Evolutionary conservation across 768 basidiomycete species (phyloP), one percentile per base, ranked within the genome.

Genomic region (Tylopilus vinaceipallidus): DNA sequence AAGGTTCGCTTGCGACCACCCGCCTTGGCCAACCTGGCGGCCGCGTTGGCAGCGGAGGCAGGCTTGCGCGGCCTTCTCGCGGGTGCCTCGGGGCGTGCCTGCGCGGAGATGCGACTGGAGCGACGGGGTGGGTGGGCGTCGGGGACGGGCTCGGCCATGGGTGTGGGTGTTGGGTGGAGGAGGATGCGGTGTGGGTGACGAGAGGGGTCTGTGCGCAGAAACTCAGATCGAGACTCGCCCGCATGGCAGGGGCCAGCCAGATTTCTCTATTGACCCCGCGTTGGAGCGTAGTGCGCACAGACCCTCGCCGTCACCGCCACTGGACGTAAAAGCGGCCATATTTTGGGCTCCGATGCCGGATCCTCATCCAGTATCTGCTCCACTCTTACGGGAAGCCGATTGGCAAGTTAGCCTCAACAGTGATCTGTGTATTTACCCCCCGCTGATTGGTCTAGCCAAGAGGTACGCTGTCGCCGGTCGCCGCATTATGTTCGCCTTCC

Each of bases 41-140:
- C 11, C 12, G 29, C 61, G 13, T 58, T 59, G 20, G 62, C 38
- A 26, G 60, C 36, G 20, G 63, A 42, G 6, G 50, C 10, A 11
- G 39, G 56, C 12, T 60, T 65, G 30, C 59, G 62, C 2, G 34
- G 2, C 42, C 45, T 49, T 40, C 42, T 59, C 20, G 35, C 0
- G n/a, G 55, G 47, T 16, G 45, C 58, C 16, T 72, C 66, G n/a
- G 67, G 63, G 47, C 70, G 73, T 30, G 76, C 75, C 50, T 76
- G 74, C 6, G 76, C 64, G 4, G 80, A 78, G 48, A 84, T 76
- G 44, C 84, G 69, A 14, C 75, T 73, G 4, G 84, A 86, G 48
- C 84, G 73, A 52, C 83, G 72, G 9, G 78, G 76, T 13, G 54
- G n/a, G 3, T 41, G 17, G 27, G 76, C 72, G 10, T 16, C 19